These are phyloP conservation scores for Uronychia setigera DNA, from an alignment of 73 alveolate species.

Conservation along the genomic window DNA sequence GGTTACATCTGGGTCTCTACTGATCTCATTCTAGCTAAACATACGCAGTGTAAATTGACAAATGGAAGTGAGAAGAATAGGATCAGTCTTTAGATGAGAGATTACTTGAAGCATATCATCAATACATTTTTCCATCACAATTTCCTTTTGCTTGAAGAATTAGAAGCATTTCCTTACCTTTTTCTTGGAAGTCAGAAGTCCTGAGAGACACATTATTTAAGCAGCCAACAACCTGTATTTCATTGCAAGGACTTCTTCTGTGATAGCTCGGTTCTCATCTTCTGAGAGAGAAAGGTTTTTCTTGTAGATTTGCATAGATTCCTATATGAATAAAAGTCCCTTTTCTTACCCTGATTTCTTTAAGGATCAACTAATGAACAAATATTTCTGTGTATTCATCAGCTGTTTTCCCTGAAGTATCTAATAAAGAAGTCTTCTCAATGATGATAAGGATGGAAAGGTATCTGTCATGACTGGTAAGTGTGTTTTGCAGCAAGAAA, in stretches of 20 bases:
- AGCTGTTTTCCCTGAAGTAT: conserved; percentile 23
- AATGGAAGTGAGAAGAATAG: conserved; percentile 44
- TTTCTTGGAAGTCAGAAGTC: conserved; percentile 31
- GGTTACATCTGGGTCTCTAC: conserved; percentile 16
- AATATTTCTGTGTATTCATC: conserved; percentile 35
- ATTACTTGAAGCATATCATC: conserved; percentile 46
- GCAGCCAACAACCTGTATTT: conserved; percentile 56
- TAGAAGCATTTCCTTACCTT: not conserved
- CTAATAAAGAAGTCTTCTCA: conserved; percentile 32
- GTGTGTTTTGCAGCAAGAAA: not conserved
- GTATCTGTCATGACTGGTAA: conserved; percentile 35
- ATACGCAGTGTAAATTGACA: conserved; percentile 48
- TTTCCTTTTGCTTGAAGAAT: conserved; percentile 7
- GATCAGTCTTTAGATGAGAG: conserved; percentile 54
- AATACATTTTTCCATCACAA: conserved; percentile 23
- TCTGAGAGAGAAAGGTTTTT: conserved; percentile 34
- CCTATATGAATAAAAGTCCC: conserved; percentile 3
- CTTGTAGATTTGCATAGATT: conserved; percentile 48
- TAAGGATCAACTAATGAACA: conserved; percentile 23
- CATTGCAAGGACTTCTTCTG: conserved; percentile 20
- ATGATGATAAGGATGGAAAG: conserved; percentile 48
- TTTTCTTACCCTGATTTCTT: conserved; percentile 45
- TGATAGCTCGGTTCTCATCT: conserved; percentile 28
- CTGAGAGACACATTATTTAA: conserved; percentile 53
- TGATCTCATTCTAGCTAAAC: conserved; percentile 3